Base-by-base conservation (phyloP, 2,329 filamentous ascomycete genomes). In the Didymella keratinophila region DNA sequence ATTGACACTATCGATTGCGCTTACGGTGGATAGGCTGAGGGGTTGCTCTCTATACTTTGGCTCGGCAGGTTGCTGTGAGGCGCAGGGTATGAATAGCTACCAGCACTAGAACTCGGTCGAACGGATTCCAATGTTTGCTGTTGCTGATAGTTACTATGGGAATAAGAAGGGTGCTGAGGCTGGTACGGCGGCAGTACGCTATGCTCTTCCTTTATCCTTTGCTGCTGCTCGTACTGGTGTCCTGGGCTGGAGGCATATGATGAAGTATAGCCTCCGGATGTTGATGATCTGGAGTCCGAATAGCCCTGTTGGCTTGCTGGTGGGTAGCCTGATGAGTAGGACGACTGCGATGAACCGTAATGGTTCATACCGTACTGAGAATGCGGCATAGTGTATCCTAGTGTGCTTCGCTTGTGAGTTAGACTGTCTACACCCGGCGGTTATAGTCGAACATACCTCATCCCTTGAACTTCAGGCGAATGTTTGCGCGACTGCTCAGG, bases 331-430 rank as follows among this genome's bases (percentile, higher is more conserved):
- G 70, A 62, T n/a, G 72, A 68, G 49, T 75, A 72, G 12, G 74
- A 66, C 20, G 68, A 59, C 41, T 69, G 66, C 39, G 71, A 60
- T 43, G 72, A 72, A 39, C 71, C 71, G 57, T 75, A 77, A 37
- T 77, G 69, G 57, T 72, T 71, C 65, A 76, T 69, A 60, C 70
- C 71, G 66, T 78, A 77, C 57, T 76, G 77, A 58, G 74, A 69
- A 65, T 76, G 71, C 61, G 75, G 66, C 76, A 77, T 76, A 71
- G 77, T 76, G 60, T 71, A 77, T 52, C 71, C 75, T 65, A 78
- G 67, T 58, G 73, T 74, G 73, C 76, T 78, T 54, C 10, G 36
- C 18, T 42, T 39, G 58, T 73, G 21, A 72, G 69, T 52, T 21
- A 18, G n/a, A 21, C 50, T 20, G 20, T n/a, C 4, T 16, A 36